A percentile compares a stretch with the other conserved stretches of the same genome.
Conservation (phyloP, 306 rosid genomes). For the Senna tora region DNA sequence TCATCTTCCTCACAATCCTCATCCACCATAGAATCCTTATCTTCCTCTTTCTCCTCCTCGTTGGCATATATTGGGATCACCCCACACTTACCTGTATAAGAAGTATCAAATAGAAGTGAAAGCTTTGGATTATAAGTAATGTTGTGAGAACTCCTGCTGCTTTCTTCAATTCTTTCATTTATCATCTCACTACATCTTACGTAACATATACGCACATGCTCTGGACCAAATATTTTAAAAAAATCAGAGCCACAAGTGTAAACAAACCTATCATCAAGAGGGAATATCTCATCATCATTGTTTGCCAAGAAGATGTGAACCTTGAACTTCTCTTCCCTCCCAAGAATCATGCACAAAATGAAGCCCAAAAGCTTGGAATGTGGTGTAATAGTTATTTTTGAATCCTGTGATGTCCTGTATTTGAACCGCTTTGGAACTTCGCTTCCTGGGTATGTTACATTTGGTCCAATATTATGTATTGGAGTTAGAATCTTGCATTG, state of each 20-base stretch:
- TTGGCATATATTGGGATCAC: constrained; percentile 28
- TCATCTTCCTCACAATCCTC: no score
- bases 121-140: not conserved
- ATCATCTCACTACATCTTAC: not conserved
- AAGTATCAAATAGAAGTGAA: no score
- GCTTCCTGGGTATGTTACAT: not conserved
- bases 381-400: not conserved
- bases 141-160: not conserved
- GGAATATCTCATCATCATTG: not conserved
- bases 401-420: not conserved
- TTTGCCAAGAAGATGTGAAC: no score
- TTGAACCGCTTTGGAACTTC: not conserved
- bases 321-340: no score
- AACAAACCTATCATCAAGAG: not conserved
- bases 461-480: no score
- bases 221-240: no score
- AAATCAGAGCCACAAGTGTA: no score
- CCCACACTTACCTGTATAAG: constrained; percentile 38
- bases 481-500: no score
- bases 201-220: not conserved
- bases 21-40: no score
- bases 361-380: not conserved
- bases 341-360: not conserved
- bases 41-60: no score
- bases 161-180: constrained; percentile 5